Evolutionary conservation across 768 basidiomycete genomes (phyloP).

Genomic region (Tulasnella sp.): DNA sequence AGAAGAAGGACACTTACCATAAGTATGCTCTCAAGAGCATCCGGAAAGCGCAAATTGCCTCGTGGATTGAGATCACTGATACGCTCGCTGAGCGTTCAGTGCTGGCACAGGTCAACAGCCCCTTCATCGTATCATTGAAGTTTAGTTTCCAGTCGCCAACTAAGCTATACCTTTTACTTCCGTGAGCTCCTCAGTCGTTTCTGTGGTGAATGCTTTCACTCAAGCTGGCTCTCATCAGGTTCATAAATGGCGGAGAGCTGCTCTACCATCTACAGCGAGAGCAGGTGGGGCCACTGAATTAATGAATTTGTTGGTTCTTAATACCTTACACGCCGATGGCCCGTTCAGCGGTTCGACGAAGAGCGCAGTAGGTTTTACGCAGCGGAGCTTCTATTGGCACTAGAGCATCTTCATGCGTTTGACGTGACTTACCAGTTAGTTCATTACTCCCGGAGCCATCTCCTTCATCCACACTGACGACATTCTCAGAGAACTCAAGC

Average conservation of each 20-base stretch:
- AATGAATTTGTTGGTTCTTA: neutral
- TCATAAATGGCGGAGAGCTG: constrained; percentile 94
- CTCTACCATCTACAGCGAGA: constrained; percentile 52
- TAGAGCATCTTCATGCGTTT: constrained; percentile 49
- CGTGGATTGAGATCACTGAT: constrained; percentile 94
- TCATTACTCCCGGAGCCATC: neutral
- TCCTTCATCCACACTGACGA: neutral
- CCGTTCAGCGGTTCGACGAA: constrained; percentile 44
- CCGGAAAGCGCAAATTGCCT: constrained; percentile 64
- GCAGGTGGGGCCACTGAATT: constrained; percentile 29
- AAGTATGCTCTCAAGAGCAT: constrained; percentile 95
- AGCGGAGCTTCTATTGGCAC: constrained; percentile 45
- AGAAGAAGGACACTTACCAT: constrained; percentile 91
- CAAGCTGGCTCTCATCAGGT: constrained; percentile 43
- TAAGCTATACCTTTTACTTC: constrained; percentile 91
- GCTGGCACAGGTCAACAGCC: constrained; percentile 88
- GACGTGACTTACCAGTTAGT: constrained; percentile 76
- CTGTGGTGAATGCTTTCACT: neutral
- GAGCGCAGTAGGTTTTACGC: constrained; percentile 47
- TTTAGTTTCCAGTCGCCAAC: constrained; percentile 98
- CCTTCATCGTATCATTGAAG: constrained; percentile 96
- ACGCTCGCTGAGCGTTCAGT: constrained; percentile 95
- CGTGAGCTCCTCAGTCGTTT: constrained; percentile 45
- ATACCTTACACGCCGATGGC: neutral
- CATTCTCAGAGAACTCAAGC: constrained; percentile 76